A percentile compares a stretch with the other conserved stretches of the same genome.
Conservation (phyloP, 2,329 filamentous ascomycete species). For the Scytalidium lignicola region DNA sequence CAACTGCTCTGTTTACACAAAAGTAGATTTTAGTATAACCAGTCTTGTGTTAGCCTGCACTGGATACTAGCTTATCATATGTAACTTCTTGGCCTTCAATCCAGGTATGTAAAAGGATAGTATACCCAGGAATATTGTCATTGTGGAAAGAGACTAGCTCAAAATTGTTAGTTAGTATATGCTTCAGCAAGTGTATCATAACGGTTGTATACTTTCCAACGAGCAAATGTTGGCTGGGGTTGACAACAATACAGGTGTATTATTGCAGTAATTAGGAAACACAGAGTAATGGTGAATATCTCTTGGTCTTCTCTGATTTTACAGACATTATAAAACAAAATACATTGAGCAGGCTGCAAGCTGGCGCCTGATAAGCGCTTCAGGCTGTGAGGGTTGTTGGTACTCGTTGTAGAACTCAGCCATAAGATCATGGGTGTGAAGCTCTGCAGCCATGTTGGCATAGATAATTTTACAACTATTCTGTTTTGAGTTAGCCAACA, state of each 20-base stretch:
- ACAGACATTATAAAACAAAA: neutral
- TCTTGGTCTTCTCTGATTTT: conserved; percentile 2
- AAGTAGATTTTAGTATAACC: no score
- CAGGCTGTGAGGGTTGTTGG: neutral
- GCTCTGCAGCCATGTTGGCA: neutral
- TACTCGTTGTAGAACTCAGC: neutral
- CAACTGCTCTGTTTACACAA: no score
- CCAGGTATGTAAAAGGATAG: conserved; percentile 11
- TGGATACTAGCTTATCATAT: no score
- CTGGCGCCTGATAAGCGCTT: neutral
- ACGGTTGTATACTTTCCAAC: neutral
- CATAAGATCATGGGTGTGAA: neutral
- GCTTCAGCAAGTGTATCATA: conserved; percentile 4
- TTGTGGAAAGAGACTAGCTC: conserved; percentile 4
- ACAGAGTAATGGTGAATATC: neutral
- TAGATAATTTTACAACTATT: neutral
- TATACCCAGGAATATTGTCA: conserved; percentile 6
- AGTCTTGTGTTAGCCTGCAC: no score
- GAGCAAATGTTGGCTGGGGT: neutral
- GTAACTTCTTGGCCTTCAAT: no score
- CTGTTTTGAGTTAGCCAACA: neutral
- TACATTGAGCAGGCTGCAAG: neutral
- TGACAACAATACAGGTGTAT: neutral
- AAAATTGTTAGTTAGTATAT: conserved; percentile 2
- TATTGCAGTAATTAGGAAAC: neutral